A percentile compares a stretch with the other conserved stretches of the same genome.
These are phyloP conservation scores for Ascoidea tarda DNA, from an alignment of 805 yeast species.

Conservation along the genomic window DNA sequence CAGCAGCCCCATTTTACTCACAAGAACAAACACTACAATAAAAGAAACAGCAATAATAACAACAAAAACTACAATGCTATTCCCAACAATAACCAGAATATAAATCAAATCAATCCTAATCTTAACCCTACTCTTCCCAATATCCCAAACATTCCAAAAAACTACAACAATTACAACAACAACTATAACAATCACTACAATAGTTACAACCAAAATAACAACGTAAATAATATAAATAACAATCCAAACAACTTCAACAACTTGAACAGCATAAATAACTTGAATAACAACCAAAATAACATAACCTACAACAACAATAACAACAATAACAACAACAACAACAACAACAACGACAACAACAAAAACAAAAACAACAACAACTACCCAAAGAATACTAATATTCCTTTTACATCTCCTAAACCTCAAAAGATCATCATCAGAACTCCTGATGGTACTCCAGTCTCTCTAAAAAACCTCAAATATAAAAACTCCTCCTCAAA, in stretches of 20 bases:
- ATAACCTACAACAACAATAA: constrained; percentile 3
- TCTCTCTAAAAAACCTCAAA: too few relatives aligned
- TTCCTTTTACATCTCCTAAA: too few relatives aligned
- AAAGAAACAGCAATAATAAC: constrained; percentile 6
- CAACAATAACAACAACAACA: background rate
- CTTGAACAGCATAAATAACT: constrained; percentile 6
- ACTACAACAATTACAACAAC: constrained; percentile 5
- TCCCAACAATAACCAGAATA: constrained; percentile 3
- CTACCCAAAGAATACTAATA: too few relatives aligned
- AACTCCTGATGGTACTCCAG: too few relatives aligned
- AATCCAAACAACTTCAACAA: constrained; percentile 5
- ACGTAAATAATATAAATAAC: constrained; percentile 2
- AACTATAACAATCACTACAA: constrained; percentile 7
- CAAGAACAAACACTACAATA: background rate
- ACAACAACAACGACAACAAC: constrained; percentile 1
- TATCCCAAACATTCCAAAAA: background rate
- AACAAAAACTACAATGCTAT: constrained; percentile 3
- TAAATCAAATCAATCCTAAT: background rate
- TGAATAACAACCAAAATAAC: constrained; percentile 6
- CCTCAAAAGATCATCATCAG: too few relatives aligned
- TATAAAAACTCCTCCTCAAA: too few relatives aligned
- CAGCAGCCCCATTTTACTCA: background rate
- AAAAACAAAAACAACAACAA: background rate
- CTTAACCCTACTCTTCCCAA: background rate
- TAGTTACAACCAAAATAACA: constrained; percentile 7